These are phyloP conservation scores for Auriscalpium vulgare DNA, from an alignment of 768 basidiomycete species.

Conservation along the genomic window DNA sequence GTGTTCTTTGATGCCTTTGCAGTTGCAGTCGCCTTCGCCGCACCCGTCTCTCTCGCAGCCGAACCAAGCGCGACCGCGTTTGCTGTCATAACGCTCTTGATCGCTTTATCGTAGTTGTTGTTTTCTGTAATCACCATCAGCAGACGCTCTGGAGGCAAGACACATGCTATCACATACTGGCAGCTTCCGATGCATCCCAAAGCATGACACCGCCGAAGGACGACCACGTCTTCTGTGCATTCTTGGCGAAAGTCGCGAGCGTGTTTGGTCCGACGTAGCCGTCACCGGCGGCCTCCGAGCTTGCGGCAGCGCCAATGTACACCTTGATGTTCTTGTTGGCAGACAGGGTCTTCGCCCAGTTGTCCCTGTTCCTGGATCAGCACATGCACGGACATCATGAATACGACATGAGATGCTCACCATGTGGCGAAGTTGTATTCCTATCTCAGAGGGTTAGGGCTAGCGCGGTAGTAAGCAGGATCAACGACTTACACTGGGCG, in stretches of 20 bases:
- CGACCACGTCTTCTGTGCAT: conserved; percentile 32
- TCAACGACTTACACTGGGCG: conserved; percentile 39
- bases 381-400: neutral
- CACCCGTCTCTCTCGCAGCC: neutral
- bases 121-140: neutral
- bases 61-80: neutral
- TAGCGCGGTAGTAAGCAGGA: conserved; percentile 30
- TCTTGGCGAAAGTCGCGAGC: conserved; percentile 26
- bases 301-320: conserved; percentile 38
- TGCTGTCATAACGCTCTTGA: neutral
- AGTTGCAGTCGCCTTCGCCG: too few species aligned
- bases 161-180: conserved; percentile 21
- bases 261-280: conserved; percentile 30
- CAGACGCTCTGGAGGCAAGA: neutral
- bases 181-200: conserved; percentile 42
- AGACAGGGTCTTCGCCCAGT: conserved; percentile 35
- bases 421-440: conserved; percentile 36
- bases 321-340: conserved; percentile 39
- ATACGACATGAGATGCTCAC: conserved; percentile 11
- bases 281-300: conserved; percentile 32
- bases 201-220: conserved; percentile 40
- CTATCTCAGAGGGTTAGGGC: conserved; percentile 22
- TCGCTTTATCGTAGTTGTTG: neutral
- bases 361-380: conserved; percentile 29
- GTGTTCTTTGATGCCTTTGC: too few species aligned